A percentile compares a stretch with the other conserved stretches of the same genome.
These are phyloP conservation scores for Exophiala viscosa DNA, from an alignment of 2,329 filamentous ascomycete species.

Conservation along the genomic window DNA sequence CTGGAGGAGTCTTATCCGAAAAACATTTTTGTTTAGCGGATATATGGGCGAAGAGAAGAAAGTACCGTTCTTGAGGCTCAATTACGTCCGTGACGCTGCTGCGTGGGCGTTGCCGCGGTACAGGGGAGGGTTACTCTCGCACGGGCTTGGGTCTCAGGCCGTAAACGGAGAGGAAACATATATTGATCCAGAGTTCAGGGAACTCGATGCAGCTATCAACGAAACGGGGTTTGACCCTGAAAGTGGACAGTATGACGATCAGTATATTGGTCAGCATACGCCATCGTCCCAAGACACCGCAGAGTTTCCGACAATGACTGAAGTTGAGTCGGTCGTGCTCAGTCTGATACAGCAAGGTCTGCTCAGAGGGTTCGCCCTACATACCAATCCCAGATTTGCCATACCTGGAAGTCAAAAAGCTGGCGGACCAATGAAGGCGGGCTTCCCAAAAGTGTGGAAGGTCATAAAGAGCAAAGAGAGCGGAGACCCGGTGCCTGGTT, in stretches of 20 bases:
- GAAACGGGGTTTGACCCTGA: slow-evolving; percentile 25
- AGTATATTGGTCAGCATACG: slow-evolving; percentile 17
- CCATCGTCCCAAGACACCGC: neutral
- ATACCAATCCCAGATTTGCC: slow-evolving; percentile 71
- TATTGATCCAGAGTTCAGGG: slow-evolving; percentile 40
- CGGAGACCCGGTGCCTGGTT: slow-evolving; percentile 65
- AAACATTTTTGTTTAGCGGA: slow-evolving; percentile 74
- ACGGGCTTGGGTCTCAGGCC: slow-evolving; percentile 29
- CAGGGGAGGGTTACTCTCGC: slow-evolving; percentile 17
- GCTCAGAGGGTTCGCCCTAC: slow-evolving; percentile 78
- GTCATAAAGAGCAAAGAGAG: slow-evolving; percentile 61
- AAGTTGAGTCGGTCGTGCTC: slow-evolving; percentile 74
- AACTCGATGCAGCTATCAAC: slow-evolving; percentile 30
- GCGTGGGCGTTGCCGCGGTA: slow-evolving; percentile 41
- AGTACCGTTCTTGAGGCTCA: slow-evolving; percentile 71
- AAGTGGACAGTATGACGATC: slow-evolving; percentile 22
- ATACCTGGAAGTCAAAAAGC: slow-evolving; percentile 68
- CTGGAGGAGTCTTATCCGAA: slow-evolving; percentile 77
- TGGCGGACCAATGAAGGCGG: slow-evolving; percentile 61
- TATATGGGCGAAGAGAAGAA: slow-evolving; percentile 57
- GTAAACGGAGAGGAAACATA: slow-evolving; percentile 11
- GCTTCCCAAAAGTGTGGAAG: slow-evolving; percentile 72
- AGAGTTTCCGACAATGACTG: slow-evolving; percentile 46
- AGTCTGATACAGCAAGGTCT: slow-evolving; percentile 76
- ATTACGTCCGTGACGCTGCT: slow-evolving; percentile 63